Conservation (phyloP, 1,139 yeast species). For the Magnusiomyces ingens region DNA sequence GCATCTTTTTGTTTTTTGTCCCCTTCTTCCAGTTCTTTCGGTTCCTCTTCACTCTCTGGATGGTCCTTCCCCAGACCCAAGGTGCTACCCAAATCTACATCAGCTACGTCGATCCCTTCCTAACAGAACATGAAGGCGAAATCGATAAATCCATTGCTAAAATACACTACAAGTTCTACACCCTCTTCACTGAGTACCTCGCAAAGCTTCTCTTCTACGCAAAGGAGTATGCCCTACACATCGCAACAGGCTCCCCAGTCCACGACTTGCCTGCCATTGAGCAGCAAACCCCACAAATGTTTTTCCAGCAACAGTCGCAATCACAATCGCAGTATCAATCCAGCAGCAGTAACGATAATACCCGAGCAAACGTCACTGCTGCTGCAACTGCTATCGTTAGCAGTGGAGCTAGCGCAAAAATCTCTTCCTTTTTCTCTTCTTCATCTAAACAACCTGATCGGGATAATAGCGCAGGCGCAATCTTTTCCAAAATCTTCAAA, state of each 20-base stretch:
- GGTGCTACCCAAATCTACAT: conserved; percentile 34
- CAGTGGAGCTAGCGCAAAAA: neutral
- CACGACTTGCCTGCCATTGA: neutral
- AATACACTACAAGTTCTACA: conserved; percentile 20
- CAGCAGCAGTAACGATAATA: neutral
- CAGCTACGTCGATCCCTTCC: conserved; percentile 31
- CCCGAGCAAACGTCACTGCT: neutral
- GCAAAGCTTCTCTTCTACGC: conserved; percentile 12
- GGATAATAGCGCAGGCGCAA: neutral
- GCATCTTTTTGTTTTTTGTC: conserved; percentile 36
- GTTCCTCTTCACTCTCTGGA: conserved; percentile 42
- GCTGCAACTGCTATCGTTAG: neutral
- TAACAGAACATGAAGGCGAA: conserved; percentile 28
- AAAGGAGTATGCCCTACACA: conserved; percentile 11
- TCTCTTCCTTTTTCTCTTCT: neutral
- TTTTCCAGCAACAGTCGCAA: neutral
- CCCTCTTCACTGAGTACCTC: conserved; percentile 23
- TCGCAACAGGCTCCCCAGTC: conserved; percentile 10
- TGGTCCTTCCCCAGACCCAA: conserved; percentile 44
- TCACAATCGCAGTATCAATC: neutral
- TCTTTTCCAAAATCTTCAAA: neutral
- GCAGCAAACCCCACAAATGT: too few relatives aligned
- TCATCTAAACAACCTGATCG: neutral
- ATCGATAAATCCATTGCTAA: conserved; percentile 25
- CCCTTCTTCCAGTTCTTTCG: conserved; percentile 46